phyloP scores from a whole-genome alignment of 768 basidiomycete species.

The Roridomyces roridus region DNA sequence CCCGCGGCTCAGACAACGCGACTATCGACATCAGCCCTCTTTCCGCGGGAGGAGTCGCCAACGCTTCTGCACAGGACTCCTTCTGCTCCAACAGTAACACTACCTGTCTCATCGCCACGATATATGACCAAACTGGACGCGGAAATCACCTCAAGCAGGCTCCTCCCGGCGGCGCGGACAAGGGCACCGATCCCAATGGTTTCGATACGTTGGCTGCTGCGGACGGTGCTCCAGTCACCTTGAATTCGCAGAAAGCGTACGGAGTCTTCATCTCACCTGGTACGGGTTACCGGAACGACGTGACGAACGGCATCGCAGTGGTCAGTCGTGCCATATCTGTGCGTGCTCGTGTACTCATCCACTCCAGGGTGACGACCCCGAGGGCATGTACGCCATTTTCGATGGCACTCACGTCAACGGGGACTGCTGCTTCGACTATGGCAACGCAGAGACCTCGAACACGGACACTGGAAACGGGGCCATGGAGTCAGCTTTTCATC shows the following conservation, averaged over 20 bases:
- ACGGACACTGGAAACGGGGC: slow-evolving; percentile 20
- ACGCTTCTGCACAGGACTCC: slow-evolving; percentile 7
- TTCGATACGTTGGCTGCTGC: slow-evolving; percentile 14
- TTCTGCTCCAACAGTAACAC: slow-evolving; percentile 7
- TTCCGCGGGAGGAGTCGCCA: slow-evolving; percentile 18
- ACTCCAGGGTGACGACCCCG: slow-evolving; percentile 11
- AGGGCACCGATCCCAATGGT: slow-evolving; percentile 11
- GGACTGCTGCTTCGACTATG: slow-evolving; percentile 21
- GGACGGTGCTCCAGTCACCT: not conserved
- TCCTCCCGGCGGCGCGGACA: slow-evolving; percentile 5
- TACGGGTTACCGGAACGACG: slow-evolving; percentile 5
- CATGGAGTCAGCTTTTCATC: too few relatives aligned
- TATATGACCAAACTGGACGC: slow-evolving; percentile 16
- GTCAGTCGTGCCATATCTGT: too few relatives aligned
- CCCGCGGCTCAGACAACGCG: slow-evolving; percentile 12
- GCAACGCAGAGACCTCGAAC: slow-evolving; percentile 16
- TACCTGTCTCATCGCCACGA: slow-evolving; percentile 15
- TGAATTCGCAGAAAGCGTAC: slow-evolving; percentile 5
- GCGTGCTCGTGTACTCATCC: slow-evolving; percentile 3
- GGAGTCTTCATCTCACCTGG: slow-evolving; percentile 13
- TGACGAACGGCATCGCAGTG: slow-evolving; percentile 12
- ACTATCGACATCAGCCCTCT: slow-evolving; percentile 8
- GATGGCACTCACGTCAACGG: slow-evolving; percentile 17
- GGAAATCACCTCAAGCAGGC: slow-evolving; percentile 1
- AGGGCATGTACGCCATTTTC: slow-evolving; percentile 6